Conservation (phyloP, 495 filamentous ascomycete genomes). For the Hyaloscypha variabilis region DNA sequence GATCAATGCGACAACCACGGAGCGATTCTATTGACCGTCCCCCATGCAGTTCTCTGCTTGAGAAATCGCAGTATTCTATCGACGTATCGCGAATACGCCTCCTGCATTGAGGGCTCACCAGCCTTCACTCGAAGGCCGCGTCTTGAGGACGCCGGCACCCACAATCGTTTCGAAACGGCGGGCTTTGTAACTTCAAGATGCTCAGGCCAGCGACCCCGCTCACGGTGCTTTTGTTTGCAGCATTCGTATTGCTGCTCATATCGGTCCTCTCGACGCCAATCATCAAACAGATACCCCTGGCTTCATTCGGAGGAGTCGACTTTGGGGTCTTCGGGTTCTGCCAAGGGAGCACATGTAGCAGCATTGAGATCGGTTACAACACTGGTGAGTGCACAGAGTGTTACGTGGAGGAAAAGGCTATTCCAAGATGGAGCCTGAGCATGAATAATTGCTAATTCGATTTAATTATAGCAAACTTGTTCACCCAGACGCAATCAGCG, state of each 20-base stretch:
- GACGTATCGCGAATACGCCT: conserved; percentile 8
- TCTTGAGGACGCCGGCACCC: conserved; percentile 32
- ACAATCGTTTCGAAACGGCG: conserved; percentile 22
- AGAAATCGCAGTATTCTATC: conserved; percentile 18
- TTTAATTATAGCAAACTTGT: conserved; percentile 21
- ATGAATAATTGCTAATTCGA: conserved; percentile 4
- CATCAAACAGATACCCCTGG: conserved; percentile 81
- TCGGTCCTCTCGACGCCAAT: conserved; percentile 94
- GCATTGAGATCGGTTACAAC: conserved; percentile 83
- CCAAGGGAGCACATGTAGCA: conserved; percentile 60
- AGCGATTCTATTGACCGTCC: not conserved
- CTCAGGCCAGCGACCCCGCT: conserved; percentile 93
- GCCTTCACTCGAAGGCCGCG: conserved; percentile 23
- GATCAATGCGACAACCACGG: conserved; percentile 23
- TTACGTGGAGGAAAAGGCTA: not conserved
- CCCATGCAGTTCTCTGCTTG: conserved; percentile 19
- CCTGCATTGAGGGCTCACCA: conserved; percentile 14
- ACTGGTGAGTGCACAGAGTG: conserved; percentile 58
- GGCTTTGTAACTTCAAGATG: conserved; percentile 42
- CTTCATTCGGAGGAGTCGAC: conserved; percentile 70
- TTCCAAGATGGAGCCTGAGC: not conserved
- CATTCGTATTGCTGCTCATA: conserved; percentile 83
- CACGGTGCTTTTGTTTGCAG: conserved; percentile 79
- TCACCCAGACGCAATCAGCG: conserved; percentile 40
- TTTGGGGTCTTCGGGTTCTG: conserved; percentile 97